Base-by-base conservation (phyloP, 163 green algal species). In the Scenedesmus sp. region DNA sequence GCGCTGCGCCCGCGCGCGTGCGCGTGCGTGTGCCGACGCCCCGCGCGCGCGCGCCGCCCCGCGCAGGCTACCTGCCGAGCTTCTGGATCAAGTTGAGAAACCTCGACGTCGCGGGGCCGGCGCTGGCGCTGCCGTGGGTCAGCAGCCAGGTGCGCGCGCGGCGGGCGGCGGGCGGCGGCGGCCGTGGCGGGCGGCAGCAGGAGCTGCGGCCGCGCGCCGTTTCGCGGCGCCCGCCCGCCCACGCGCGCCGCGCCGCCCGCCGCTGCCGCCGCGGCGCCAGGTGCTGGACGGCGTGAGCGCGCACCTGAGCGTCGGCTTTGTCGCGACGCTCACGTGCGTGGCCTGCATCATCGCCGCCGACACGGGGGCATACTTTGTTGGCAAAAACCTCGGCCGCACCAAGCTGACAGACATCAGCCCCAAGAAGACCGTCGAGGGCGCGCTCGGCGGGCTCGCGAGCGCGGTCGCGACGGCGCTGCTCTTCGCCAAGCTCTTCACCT, bases 31-130 rank as follows among this genome's bases (percentile, higher is more conserved):
- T n/a, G n/a, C n/a, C n/a, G n/a, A n/a, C n/a, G n/a, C n/a, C n/a
- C n/a, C n/a, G n/a, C 14, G 11, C 26, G 29, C 34, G 5, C 18
- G 39, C 39, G 39, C n/a, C 26, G 57, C 57, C 57, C 20, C 34
- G 45, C 71, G 73, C 91, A 97, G 93, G 94, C n/a, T 99, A 96
- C 88, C 88, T 99, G 28, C 95, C 95, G 3, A 94, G 86, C 78
- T 99, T 98, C 83, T 99, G 96, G 96, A 87, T 99, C 45, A 98
- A 98, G 81, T 81, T 99, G 78, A 84, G 96, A 11, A 78, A 93
- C 48, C 26, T 97, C 24, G 47, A 86, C 7, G 81, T 81, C 6
- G 85, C 87, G 6, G 88, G 89, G 20, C 77, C 84, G 0, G 75
- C 72, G n/a, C 56, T 84, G 1, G 77, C 75, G 20, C 24, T 87